phyloP scores from a whole-genome alignment of 2,329 filamentous ascomycete genomes.

The Gliomastix tumulicola region DNA sequence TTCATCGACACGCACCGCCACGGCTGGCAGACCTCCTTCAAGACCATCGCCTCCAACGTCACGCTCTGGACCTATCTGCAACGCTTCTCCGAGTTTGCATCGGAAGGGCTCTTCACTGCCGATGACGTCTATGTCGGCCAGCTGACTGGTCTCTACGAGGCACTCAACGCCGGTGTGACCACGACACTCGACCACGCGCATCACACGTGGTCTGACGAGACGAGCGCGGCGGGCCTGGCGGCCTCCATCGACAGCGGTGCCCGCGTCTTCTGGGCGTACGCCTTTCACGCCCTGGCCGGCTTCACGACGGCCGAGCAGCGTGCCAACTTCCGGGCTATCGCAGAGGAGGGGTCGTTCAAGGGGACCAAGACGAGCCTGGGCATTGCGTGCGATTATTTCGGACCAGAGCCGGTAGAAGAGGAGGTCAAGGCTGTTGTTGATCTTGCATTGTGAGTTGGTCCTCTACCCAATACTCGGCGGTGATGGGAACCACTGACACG shows the following conservation, averaged over 20 bases:
- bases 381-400: conserved; percentile 32
- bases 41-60: conserved; percentile 44
- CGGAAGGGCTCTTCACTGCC: conserved; percentile 21
- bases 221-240: conserved; percentile 33
- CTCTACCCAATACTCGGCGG: too few species aligned
- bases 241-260: conserved; percentile 36
- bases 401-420: conserved; percentile 15
- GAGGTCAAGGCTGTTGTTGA: conserved; percentile 23
- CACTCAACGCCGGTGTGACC: conserved; percentile 45
- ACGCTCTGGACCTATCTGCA: conserved; percentile 39
- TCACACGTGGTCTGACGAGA: conserved; percentile 34
- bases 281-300: conserved; percentile 23
- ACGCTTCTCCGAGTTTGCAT: conserved; percentile 25
- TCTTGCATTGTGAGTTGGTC: conserved; percentile 20
- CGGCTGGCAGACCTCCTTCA: conserved; percentile 48
- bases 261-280: conserved; percentile 37
- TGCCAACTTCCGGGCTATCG: conserved; percentile 5
- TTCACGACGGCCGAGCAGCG: conserved; percentile 4
- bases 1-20: conserved; percentile 52
- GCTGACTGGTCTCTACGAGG: conserved; percentile 39
- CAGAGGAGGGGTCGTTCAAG: background rate
- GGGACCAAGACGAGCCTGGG: conserved; percentile 23
- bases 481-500: too few species aligned
- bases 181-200: conserved; percentile 46
- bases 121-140: conserved; percentile 40